Evolutionary conservation across 805 yeast genomes (phyloP), one percentile per base, ranked within the genome.

Genomic region (Jamesozyma spencerorum): DNA sequence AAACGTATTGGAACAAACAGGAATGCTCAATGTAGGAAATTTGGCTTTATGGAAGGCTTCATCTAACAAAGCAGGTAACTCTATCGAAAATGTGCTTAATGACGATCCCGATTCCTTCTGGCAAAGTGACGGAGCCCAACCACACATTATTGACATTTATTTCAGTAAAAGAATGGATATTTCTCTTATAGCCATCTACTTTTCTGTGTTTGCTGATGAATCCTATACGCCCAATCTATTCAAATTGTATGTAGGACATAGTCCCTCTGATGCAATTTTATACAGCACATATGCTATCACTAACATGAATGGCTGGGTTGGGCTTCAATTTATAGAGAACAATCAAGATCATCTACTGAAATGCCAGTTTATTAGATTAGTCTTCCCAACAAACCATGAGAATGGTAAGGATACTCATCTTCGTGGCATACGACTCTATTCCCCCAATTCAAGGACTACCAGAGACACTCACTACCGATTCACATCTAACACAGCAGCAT

Each of bases 371-470:
- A 28, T 61, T 12, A 51, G 54, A 20, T 37, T 62, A 14, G 47
- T 44, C 10, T 57, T 62, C 37, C 62, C 62, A 8, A 40, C 51
- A 1, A 92, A 94, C 52, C 95, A 86, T 52, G 97, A 88, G 55
- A 87, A 85, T 55, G 99, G 99, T 35, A 92, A 90, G 55, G 99
- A 92, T 58, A 81, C 95, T 1, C 97, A 87, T 58, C 66, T 92
- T 10, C 63, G 98, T 36, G 81, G 87, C 0, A 68, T 88, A 14
- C 75, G 77, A 18, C 20, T 58, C 10, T 60, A 45, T 37, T 39
- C 50, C 3, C 44, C 45, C 18, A 22, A 10, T 10, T 22, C 10
- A 10, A 22, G 10, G 26, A 22, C 26, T 22, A 22, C 26, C 6
- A 22, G 10, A 6, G 26, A 22, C 26, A 22, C 26, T 7, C 6